Conservation (phyloP, 768 basidiomycete genomes). For the Tubosaeta brunneosetosa region DNA sequence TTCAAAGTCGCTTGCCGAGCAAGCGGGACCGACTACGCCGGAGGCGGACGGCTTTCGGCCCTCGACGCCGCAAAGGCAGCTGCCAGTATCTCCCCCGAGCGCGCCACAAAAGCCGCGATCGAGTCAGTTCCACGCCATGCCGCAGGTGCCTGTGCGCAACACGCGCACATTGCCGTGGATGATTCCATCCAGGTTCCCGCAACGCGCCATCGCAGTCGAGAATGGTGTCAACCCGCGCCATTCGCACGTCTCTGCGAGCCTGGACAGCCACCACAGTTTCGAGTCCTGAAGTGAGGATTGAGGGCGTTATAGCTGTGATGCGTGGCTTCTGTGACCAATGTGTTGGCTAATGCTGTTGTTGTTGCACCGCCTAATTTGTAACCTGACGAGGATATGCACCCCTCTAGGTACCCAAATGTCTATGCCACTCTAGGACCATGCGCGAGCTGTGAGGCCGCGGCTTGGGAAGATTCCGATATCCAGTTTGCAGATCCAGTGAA, state of each 20-base stretch:
- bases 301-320: background rate
- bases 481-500: background rate
- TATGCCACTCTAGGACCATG: background rate
- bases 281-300: constrained; percentile 33
- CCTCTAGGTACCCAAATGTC: background rate
- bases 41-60: constrained; percentile 1
- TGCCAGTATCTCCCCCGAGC: constrained; percentile 15
- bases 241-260: constrained; percentile 6
- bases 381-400: background rate
- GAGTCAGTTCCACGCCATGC: constrained; percentile 8
- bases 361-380: constrained; percentile 1
- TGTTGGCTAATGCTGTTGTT: constrained; percentile 9
- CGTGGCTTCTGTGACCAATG: constrained; percentile 5
- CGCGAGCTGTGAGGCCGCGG: background rate
- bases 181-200: constrained; percentile 15
- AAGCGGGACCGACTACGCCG: background rate
- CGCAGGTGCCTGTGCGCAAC: constrained; percentile 13
- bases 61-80: constrained; percentile 21
- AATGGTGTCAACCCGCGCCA: constrained; percentile 5
- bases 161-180: constrained; percentile 28
- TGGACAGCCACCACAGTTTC: constrained; percentile 31
- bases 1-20: constrained; percentile 8
- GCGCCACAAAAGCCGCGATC: constrained; percentile 25
- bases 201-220: background rate
- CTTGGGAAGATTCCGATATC: background rate